Percentiles rank a stretch among this genome's conserved stretches.
These are phyloP conservation scores for Rhododendron kiyosumense DNA, from an alignment of 148 eudicot species.

Conservation along the genomic window DNA sequence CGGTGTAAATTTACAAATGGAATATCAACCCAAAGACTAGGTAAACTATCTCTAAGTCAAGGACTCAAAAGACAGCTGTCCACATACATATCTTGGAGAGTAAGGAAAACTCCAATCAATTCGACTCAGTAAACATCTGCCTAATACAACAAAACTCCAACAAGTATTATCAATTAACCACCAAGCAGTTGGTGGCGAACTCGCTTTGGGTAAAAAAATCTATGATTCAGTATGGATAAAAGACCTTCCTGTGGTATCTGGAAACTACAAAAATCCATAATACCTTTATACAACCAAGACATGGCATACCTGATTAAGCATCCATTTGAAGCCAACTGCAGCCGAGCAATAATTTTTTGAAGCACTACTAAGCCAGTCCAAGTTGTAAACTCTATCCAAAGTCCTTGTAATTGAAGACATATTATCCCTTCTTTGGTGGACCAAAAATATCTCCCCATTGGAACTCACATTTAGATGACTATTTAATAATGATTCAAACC, in stretches of 20 bases:
- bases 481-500: conserved; percentile 91
- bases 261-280: background rate
- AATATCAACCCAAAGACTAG: background rate
- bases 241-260: background rate
- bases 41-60: background rate
- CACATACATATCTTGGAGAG: background rate
- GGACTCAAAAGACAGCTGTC: background rate
- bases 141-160: background rate
- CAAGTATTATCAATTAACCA: background rate
- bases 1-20: background rate
- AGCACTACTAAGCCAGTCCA: conserved; percentile 88
- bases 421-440: conserved; percentile 60
- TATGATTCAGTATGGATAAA: background rate
- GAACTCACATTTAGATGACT: conserved; percentile 89
- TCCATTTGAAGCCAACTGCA: conserved; percentile 98
- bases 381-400: conserved; percentile 78
- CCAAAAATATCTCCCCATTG: conserved; percentile 85
- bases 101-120: background rate
- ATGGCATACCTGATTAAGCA: conserved; percentile 85
- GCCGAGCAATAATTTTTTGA: conserved; percentile 93
- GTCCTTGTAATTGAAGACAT: conserved; percentile 51
- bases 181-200: background rate
- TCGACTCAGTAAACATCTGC: background rate
- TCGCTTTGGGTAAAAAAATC: background rate
- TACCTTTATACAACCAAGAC: background rate